phyloP scores from a whole-genome alignment of 1,284 basidiomycete genomes.

The Mycosarcoma maydis region DNA sequence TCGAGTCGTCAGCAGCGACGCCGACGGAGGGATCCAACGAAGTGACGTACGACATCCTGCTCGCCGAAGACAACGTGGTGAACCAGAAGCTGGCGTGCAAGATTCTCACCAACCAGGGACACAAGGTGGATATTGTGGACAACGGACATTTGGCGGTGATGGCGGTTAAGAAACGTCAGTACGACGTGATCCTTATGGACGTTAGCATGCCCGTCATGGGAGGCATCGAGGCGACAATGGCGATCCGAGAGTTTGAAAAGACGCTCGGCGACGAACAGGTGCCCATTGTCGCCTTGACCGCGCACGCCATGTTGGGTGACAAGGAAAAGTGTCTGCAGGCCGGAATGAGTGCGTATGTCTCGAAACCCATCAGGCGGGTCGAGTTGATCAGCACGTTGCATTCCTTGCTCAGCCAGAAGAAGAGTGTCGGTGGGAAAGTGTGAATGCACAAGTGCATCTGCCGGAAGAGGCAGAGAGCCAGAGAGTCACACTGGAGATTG shows the following conservation, averaged over 20 bases:
- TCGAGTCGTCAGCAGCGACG: conserved; percentile 89
- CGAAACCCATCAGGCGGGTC: conserved; percentile 61
- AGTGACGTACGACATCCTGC: conserved; percentile 88
- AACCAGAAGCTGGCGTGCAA: conserved; percentile 98
- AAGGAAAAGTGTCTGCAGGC: conserved; percentile 65
- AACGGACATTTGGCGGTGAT: conserved; percentile 92
- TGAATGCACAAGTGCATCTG: too few species aligned
- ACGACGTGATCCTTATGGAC: conserved; percentile 84
- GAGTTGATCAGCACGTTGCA: conserved; percentile 62
- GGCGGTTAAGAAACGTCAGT: conserved; percentile 81
- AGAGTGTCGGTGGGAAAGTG: conserved; percentile 21
- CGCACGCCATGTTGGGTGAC: conserved; percentile 74
- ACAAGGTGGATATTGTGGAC: conserved; percentile 95
- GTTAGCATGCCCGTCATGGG: conserved; percentile 75
- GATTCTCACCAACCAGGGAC: conserved; percentile 95
- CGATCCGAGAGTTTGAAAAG: conserved; percentile 78
- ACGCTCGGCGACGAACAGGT: conserved; percentile 77
- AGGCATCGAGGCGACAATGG: conserved; percentile 74
- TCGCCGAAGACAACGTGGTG: conserved; percentile 97
- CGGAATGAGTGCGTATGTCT: conserved; percentile 63
- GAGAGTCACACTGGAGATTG: too few species aligned
- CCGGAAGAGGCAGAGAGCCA: conserved; percentile 16
- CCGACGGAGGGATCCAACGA: conserved; percentile 81
- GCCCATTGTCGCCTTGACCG: conserved; percentile 94
- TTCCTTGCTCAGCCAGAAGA: conserved; percentile 53